Evolutionary conservation across 2,329 filamentous ascomycete species (phyloP), one percentile per base, ranked within the genome.

Genomic region (Hymenoscyphus linearis): DNA sequence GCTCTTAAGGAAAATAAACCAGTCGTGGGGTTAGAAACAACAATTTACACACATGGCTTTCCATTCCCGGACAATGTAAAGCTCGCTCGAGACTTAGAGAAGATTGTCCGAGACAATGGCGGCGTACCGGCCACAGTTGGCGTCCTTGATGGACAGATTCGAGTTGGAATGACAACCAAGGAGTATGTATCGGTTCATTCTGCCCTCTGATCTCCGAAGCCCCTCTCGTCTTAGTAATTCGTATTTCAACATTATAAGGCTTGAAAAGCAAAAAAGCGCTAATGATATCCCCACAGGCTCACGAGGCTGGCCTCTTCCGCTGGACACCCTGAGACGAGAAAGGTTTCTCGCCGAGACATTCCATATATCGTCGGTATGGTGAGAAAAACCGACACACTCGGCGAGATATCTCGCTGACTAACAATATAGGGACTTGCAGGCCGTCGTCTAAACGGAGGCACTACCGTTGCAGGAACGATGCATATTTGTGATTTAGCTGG

Each of bases 31-130:
- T 82, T 99, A 4, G 95, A 99, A 76, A 92, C 91, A 1, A 96
- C 95, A 4, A 98, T 99, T 68, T 98, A 99, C 76, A 99, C 95
- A 1, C 95, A 99, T 76, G 93, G 92, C 80, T 89, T 87, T 66
- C 86, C 87, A 2, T 88, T 88, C 67, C 88, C 87, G 0, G 83
- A 88, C 31, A 91, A 90, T 68, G 77, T 88, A 47, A 86, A 89
- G 25, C 80, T 99, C 14, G 90, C 91, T 53, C 77, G 85, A 22
- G 82, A 88, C 54, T 84, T 98, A 62, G 91, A 97, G 71, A 85
- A 87, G 13, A 81, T 96, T 47, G 89, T 98, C 56, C 88, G 95
- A 53, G 79, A 81, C 47, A 84, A 92, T 74, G 95, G 95, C 44
- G 91, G 83, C 16, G 83, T 97, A 14, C 95, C 95, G 2, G 95